A percentile compares a stretch with the other conserved stretches of the same genome.
phyloP scores from a whole-genome alignment of 495 filamentous ascomycete species.

The Amphirosellinia nigrospora region DNA sequence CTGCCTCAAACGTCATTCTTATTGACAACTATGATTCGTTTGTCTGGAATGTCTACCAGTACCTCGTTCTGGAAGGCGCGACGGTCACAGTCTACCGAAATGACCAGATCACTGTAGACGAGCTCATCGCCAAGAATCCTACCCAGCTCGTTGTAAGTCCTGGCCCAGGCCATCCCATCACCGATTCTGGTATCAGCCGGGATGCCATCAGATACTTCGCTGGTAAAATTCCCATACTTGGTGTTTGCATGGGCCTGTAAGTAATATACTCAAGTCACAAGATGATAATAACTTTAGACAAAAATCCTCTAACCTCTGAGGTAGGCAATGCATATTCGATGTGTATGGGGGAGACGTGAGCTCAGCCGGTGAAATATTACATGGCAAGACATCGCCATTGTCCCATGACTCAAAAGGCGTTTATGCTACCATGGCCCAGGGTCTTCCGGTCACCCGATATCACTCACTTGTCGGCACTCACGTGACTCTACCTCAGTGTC shows the following conservation, averaged over 20 bases:
- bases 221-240: slow-evolving; percentile 96
- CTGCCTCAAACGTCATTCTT: slow-evolving; percentile 87
- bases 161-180: slow-evolving; percentile 88
- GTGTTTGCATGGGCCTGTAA: slow-evolving; percentile 97
- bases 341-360: slow-evolving; percentile 90
- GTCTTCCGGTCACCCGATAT: slow-evolving; percentile 88
- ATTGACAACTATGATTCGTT: slow-evolving; percentile 99
- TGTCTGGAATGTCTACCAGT: slow-evolving; percentile 99
- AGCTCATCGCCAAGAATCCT: slow-evolving; percentile 79
- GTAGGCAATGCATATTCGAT: slow-evolving; percentile 89
- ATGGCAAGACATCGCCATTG: slow-evolving; percentile 93
- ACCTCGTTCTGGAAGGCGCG: slow-evolving; percentile 91
- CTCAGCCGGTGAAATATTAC: slow-evolving; percentile 93
- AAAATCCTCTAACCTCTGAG: slow-evolving; percentile 17
- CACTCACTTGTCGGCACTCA: slow-evolving; percentile 96
- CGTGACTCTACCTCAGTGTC: slow-evolving; percentile 80
- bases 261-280: slow-evolving; percentile 37
- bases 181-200: slow-evolving; percentile 89
- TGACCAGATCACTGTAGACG: slow-evolving; percentile 84
- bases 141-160: slow-evolving; percentile 96
- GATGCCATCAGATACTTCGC: slow-evolving; percentile 89
- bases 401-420: slow-evolving; percentile 88
- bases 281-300: neutral
- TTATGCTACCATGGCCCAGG: slow-evolving; percentile 77
- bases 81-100: slow-evolving; percentile 88